These are phyloP conservation scores for Escovopsis sp. DNA, from an alignment of 2,329 filamentous ascomycete species.

Conservation along the genomic window DNA sequence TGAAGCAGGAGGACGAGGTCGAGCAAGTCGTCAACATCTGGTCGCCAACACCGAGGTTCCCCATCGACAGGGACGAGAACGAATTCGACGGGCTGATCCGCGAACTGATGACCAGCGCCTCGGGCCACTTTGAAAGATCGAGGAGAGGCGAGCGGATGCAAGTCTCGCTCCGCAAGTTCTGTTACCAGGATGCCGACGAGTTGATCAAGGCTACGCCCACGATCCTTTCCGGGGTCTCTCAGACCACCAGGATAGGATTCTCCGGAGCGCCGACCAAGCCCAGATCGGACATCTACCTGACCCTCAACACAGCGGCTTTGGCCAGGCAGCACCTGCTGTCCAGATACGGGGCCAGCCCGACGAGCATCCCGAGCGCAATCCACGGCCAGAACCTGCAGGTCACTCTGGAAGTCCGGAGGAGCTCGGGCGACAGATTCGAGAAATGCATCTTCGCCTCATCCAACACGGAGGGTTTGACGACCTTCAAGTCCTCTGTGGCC, in stretches of 20 bases:
- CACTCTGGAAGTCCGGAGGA: conserved; percentile 72
- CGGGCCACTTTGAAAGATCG: conserved; percentile 62
- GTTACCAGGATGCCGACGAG: conserved; percentile 59
- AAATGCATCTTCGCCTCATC: conserved; percentile 79
- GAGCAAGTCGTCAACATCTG: conserved; percentile 70
- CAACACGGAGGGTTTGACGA: conserved; percentile 63
- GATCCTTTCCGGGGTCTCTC: conserved; percentile 62
- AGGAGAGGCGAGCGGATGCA: conserved; percentile 62
- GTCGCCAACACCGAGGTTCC: conserved; percentile 43
- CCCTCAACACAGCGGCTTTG: conserved; percentile 64
- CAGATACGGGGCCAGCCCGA: conserved; percentile 57
- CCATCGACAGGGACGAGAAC: conserved; percentile 42
- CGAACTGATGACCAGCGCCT: conserved; percentile 57
- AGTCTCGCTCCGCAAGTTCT: conserved; percentile 65
- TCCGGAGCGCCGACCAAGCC: conserved; percentile 78
- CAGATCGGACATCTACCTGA: conserved; percentile 90
- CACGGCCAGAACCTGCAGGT: conserved; percentile 68
- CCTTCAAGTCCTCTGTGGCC: conserved; percentile 74
- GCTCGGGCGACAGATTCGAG: conserved; percentile 68
- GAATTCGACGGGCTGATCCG: conserved; percentile 62
- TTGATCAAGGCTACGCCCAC: conserved; percentile 83
- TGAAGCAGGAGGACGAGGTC: conserved; percentile 55
- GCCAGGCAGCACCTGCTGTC: conserved; percentile 60
- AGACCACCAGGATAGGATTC: conserved; percentile 84
- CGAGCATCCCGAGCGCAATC: conserved; percentile 47